These are phyloP conservation scores for Curvularia lunata DNA, from an alignment of 2,329 filamentous ascomycete genomes.

Conservation along the genomic window DNA sequence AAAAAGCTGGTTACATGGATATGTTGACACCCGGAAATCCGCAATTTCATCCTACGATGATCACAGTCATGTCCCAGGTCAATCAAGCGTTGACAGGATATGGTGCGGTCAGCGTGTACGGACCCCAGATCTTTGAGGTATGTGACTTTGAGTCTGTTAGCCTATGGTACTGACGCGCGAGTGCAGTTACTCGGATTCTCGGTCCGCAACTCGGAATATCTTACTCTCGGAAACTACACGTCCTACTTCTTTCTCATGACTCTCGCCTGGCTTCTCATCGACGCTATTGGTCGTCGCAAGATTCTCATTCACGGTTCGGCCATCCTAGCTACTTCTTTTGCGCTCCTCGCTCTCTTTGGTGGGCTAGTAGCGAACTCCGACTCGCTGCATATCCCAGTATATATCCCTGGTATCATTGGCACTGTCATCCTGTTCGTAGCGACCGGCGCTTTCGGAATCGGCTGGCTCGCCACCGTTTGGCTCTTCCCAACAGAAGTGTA, in stretches of 20 bases:
- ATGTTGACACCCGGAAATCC: slow-evolving; percentile 63
- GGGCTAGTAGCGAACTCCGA: slow-evolving; percentile 54
- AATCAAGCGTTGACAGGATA: slow-evolving; percentile 67
- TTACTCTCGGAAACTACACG: slow-evolving; percentile 66
- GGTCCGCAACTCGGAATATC: slow-evolving; percentile 59
- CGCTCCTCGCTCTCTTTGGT: slow-evolving; percentile 60
- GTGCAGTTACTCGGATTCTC: slow-evolving; percentile 63
- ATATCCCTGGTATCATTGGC: slow-evolving; percentile 58
- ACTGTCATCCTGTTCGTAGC: slow-evolving; percentile 62
- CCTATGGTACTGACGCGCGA: slow-evolving; percentile 58
- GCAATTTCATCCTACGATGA: slow-evolving; percentile 66
- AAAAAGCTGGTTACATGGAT: slow-evolving; percentile 60
- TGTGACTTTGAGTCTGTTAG: background rate
- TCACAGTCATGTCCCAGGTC: slow-evolving; percentile 68
- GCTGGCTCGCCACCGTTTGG: slow-evolving; percentile 66
- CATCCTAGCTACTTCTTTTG: slow-evolving; percentile 57
- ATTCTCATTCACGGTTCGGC: slow-evolving; percentile 61
- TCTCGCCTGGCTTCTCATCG: slow-evolving; percentile 65
- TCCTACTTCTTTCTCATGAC: slow-evolving; percentile 69
- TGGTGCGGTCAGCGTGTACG: slow-evolving; percentile 67
- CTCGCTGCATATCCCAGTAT: slow-evolving; percentile 46
- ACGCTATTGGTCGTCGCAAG: slow-evolving; percentile 61
- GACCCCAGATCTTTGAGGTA: slow-evolving; percentile 66
- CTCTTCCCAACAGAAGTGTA: slow-evolving; percentile 66
- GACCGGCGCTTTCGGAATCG: slow-evolving; percentile 66